These are phyloP conservation scores for Berkeleyomyces rouxiae DNA, from an alignment of 2,329 filamentous ascomycete species.

Conservation along the genomic window DNA sequence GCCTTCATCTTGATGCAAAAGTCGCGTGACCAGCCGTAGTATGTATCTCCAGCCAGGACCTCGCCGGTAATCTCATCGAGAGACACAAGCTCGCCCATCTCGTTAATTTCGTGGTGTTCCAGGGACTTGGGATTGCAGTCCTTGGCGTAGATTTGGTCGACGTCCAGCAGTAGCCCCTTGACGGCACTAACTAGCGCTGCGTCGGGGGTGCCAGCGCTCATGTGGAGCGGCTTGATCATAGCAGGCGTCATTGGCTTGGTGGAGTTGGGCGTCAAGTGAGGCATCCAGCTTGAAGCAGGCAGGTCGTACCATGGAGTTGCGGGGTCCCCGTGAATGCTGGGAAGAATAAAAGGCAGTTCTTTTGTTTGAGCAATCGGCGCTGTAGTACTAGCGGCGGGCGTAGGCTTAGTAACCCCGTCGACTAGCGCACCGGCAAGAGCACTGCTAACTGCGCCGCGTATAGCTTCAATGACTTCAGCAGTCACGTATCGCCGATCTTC, in stretches of 20 bases:
- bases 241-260: slow-evolving; percentile 55
- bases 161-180: slow-evolving; percentile 52
- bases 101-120: slow-evolving; percentile 45
- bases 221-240: slow-evolving; percentile 53
- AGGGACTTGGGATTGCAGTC: slow-evolving; percentile 21
- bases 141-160: slow-evolving; percentile 49
- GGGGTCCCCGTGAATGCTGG: slow-evolving; percentile 59
- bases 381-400: slow-evolving; percentile 11
- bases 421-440: not conserved
- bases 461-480: slow-evolving; percentile 33
- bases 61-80: slow-evolving; percentile 51
- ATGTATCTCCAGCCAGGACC: slow-evolving; percentile 50
- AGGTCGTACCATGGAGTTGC: slow-evolving; percentile 64
- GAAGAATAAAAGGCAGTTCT: slow-evolving; percentile 51
- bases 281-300: slow-evolving; percentile 66
- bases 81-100: slow-evolving; percentile 53
- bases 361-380: slow-evolving; percentile 28
- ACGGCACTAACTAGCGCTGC: slow-evolving; percentile 49
- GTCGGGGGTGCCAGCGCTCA: slow-evolving; percentile 51
- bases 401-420: slow-evolving; percentile 16
- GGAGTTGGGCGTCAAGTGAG: slow-evolving; percentile 61
- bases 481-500: slow-evolving; percentile 47
- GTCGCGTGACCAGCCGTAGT: slow-evolving; percentile 71
- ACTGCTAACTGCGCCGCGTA: slow-evolving; percentile 37
- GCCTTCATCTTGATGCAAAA: slow-evolving; percentile 70